phyloP scores from a whole-genome alignment of 2,329 filamentous ascomycete genomes.

The Septoria linicola region DNA sequence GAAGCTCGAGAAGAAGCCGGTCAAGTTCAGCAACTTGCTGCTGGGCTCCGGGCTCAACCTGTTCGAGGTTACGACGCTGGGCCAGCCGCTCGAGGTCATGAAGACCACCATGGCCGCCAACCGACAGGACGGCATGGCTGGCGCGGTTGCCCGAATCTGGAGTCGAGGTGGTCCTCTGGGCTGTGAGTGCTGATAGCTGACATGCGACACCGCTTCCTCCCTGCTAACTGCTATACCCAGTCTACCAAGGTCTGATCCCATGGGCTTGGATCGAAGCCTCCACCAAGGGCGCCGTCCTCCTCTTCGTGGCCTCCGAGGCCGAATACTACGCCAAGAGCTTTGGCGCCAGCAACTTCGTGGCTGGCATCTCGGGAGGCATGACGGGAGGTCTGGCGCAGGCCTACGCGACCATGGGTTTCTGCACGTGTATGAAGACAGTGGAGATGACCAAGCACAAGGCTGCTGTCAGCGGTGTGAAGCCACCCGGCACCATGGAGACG shows the following conservation, averaged over 20 bases:
- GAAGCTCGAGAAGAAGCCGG: slow-evolving; percentile 92
- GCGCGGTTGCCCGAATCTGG: slow-evolving; percentile 86
- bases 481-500: slow-evolving; percentile 86
- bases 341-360: slow-evolving; percentile 82
- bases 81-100: slow-evolving; percentile 90
- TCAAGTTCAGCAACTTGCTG: slow-evolving; percentile 99
- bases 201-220: not conserved
- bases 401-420: slow-evolving; percentile 99
- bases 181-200: slow-evolving; percentile 63
- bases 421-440: slow-evolving; percentile 99
- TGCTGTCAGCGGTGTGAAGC: slow-evolving; percentile 76
- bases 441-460: slow-evolving; percentile 99
- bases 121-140: slow-evolving; percentile 79
- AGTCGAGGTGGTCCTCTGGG: slow-evolving; percentile 86
- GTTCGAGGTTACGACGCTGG: slow-evolving; percentile 78
- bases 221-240: slow-evolving; percentile 49
- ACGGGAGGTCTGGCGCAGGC: slow-evolving; percentile 93
- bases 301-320: slow-evolving; percentile 98
- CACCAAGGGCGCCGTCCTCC: slow-evolving; percentile 96
- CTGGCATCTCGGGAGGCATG: slow-evolving; percentile 89
- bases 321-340: slow-evolving; percentile 81
- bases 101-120: slow-evolving; percentile 99
- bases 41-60: slow-evolving; percentile 91
- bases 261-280: slow-evolving; percentile 99
- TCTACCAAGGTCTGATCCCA: slow-evolving; percentile 98